Conservation (phyloP, 2,329 filamentous ascomycete species). For the Setomelanomma holmii region DNA sequence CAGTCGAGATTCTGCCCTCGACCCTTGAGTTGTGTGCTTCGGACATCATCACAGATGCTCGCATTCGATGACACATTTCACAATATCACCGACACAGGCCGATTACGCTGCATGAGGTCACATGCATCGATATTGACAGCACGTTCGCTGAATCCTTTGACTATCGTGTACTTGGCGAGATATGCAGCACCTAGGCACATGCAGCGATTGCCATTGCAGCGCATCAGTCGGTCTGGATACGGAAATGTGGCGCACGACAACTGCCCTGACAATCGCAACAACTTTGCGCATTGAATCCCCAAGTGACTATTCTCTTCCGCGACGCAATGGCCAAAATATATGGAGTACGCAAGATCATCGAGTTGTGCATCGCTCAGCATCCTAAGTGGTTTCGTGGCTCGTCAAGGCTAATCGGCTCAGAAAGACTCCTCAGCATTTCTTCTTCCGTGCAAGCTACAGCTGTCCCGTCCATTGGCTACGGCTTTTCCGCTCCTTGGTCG, state of each 20-base stretch:
- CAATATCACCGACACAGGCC: neutral
- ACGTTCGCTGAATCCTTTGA: conserved; percentile 5
- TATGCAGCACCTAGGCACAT: conserved; percentile 1
- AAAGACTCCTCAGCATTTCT: neutral
- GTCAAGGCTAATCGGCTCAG: no score
- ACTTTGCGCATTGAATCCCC: no score
- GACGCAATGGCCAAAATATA: no score
- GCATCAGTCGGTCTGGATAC: conserved; percentile 4
- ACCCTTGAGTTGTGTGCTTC: neutral
- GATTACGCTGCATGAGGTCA: conserved; percentile 5
- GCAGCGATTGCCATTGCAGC: conserved; percentile 2
- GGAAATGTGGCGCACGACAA: conserved; percentile 5
- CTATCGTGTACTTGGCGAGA: conserved; percentile 10
- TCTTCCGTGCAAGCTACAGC: neutral
- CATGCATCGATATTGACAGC: conserved; percentile 2
- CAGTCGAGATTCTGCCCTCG: neutral
- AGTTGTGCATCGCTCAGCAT: no score
- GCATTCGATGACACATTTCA: neutral
- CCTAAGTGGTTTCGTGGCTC: no score
- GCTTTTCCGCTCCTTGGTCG: neutral
- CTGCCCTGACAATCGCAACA: neutral
- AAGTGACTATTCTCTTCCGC: no score
- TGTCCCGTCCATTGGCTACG: neutral
- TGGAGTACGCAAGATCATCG: no score
- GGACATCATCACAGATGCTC: neutral